Conservation (phyloP, 345 rosid species). For the Ceriops zippeliana region DNA sequence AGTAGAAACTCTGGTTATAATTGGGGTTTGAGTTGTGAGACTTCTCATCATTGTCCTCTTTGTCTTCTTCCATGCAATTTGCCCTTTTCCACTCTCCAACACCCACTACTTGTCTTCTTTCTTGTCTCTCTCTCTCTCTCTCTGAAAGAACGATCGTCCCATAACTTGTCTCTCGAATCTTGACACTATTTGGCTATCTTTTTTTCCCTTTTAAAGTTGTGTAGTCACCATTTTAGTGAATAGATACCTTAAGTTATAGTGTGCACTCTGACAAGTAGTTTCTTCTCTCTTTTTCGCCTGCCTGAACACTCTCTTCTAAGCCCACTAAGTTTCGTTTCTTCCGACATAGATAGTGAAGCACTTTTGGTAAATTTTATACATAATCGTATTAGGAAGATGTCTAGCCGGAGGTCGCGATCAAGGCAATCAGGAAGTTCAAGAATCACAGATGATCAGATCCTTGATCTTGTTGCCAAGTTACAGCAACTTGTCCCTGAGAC, state of each 20-base stretch:
- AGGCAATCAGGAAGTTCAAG: conserved; percentile 63
- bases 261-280: neutral
- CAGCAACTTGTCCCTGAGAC: conserved; percentile 88
- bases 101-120: conserved; percentile 22
- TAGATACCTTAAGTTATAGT: too few relatives aligned
- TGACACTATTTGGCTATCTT: neutral
- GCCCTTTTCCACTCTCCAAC: conserved; percentile 30
- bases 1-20: too few relatives aligned
- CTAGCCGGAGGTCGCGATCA: conserved; percentile 75
- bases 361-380: neutral
- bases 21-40: too few relatives aligned
- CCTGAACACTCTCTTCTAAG: neutral
- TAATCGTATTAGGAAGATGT: conserved; percentile 36
- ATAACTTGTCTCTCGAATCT: conserved; percentile 12
- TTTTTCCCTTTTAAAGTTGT: neutral
- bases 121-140: conserved; percentile 12
- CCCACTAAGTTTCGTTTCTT: neutral
- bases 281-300: neutral
- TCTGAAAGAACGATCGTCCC: conserved; percentile 9
- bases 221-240: neutral
- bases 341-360: neutral
- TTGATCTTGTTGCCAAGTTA: conserved; percentile 77
- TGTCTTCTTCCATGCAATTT: conserved; percentile 48
- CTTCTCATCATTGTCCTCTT: too few relatives aligned
- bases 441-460: conserved; percentile 87